Percentiles rank a stretch among this genome's conserved stretches.
These are phyloP conservation scores for Saprolegnia parasitica DNA, from an alignment of 352 stramenopile species.

Conservation along the genomic window DNA sequence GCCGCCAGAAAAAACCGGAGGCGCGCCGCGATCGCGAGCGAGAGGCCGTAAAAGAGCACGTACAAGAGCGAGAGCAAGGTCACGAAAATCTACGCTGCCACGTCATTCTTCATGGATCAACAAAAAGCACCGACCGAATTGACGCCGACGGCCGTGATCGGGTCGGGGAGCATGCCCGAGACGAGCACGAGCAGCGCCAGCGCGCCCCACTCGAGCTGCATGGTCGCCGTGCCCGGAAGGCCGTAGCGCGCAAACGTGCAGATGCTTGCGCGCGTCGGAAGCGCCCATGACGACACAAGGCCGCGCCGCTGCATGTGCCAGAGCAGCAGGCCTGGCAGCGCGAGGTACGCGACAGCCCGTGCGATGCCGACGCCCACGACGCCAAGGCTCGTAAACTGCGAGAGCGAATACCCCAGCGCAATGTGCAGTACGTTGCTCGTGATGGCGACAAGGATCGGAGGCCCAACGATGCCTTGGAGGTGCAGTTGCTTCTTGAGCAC, in stretches of 20 bases:
- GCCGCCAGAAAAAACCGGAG: slow-evolving; percentile 68
- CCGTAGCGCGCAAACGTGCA: slow-evolving; percentile 59
- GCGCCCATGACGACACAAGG: slow-evolving; percentile 51
- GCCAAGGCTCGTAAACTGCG: slow-evolving; percentile 63
- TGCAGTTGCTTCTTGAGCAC: slow-evolving; percentile 81
- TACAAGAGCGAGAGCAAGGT: slow-evolving; percentile 44
- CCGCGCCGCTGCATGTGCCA: slow-evolving; percentile 48
- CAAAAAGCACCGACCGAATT: slow-evolving; percentile 63
- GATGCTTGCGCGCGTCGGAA: slow-evolving; percentile 39
- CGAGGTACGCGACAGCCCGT: slow-evolving; percentile 48
- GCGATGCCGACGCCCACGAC: slow-evolving; percentile 74
- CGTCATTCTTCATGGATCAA: slow-evolving; percentile 40
- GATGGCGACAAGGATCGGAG: slow-evolving; percentile 70
- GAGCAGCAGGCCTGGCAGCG: slow-evolving; percentile 53
- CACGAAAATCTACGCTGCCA: slow-evolving; percentile 39
- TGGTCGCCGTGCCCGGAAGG: slow-evolving; percentile 54
- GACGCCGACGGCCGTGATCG: slow-evolving; percentile 58
- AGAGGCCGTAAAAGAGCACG: slow-evolving; percentile 64
- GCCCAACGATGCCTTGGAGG: slow-evolving; percentile 69
- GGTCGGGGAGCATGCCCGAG: slow-evolving; percentile 51
- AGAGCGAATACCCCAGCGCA: slow-evolving; percentile 63
- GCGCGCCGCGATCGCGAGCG: slow-evolving; percentile 56
- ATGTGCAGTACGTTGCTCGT: slow-evolving; percentile 73
- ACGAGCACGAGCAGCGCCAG: slow-evolving; percentile 70
- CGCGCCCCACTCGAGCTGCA: slow-evolving; percentile 71